These are phyloP conservation scores for Suillus subluteus DNA, from an alignment of 768 basidiomycete genomes.

Conservation along the genomic window DNA sequence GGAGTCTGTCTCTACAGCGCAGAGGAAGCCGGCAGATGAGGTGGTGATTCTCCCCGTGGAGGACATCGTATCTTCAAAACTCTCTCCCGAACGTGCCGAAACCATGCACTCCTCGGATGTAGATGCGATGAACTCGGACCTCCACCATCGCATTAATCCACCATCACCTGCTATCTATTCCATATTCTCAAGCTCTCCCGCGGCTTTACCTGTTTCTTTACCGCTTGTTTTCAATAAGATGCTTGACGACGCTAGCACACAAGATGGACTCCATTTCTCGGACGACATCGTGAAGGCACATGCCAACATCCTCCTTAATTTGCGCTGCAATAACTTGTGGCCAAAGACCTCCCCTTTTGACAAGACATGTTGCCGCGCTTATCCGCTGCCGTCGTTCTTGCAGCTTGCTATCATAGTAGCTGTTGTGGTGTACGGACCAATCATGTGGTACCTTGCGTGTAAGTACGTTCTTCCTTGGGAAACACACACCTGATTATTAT, in stretches of 20 bases:
- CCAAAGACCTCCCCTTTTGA: conserved; percentile 66
- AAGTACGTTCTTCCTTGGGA: conserved; percentile 20
- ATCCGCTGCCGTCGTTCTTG: conserved; percentile 64
- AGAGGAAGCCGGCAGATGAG: conserved; percentile 60
- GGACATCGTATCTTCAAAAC: conserved; percentile 64
- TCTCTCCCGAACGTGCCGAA: conserved; percentile 62
- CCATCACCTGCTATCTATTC: conserved; percentile 33
- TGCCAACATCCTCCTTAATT: conserved; percentile 77
- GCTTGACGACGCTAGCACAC: conserved; percentile 72
- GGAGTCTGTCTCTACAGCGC: conserved; percentile 43
- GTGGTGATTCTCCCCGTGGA: conserved; percentile 82
- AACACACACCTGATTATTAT: conserved; percentile 17
- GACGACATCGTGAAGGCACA: conserved; percentile 64
- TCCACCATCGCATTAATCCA: conserved; percentile 66
- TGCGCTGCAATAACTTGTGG: conserved; percentile 76
- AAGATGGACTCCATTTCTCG: conserved; percentile 85
- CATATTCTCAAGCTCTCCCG: conserved; percentile 27
- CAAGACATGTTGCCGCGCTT: conserved; percentile 81
- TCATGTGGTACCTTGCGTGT: conserved; percentile 42
- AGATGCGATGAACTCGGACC: conserved; percentile 89
- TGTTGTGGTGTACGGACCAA: conserved; percentile 56
- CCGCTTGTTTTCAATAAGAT: conserved; percentile 84
- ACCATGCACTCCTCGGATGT: conserved; percentile 81
- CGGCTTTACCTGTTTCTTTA: conserved; percentile 50
- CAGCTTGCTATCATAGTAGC: conserved; percentile 56